These are phyloP conservation scores for Biscogniauxia marginata DNA, from an alignment of 2,329 filamentous ascomycete species.

Conservation along the genomic window DNA sequence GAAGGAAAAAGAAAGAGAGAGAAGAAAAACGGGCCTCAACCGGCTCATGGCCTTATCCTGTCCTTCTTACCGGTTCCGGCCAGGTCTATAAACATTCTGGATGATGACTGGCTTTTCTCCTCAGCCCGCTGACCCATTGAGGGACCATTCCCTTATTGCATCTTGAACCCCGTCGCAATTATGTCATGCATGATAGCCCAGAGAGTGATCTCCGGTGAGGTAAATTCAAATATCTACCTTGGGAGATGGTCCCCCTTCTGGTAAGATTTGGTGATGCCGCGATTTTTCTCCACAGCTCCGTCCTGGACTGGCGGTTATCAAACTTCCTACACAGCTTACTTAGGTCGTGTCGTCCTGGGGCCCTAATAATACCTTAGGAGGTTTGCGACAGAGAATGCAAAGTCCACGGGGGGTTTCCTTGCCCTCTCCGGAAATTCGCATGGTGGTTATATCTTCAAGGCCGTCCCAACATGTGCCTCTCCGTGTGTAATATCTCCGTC, in stretches of 20 bases:
- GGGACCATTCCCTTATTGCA: constrained; percentile 8
- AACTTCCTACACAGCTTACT: constrained; percentile 22
- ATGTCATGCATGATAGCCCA: constrained; percentile 44
- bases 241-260: constrained; percentile 12
- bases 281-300: constrained; percentile 24
- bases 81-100: not conserved
- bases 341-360: constrained; percentile 16
- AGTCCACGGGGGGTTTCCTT: constrained; percentile 11
- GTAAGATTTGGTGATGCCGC: constrained; percentile 21
- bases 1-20: not conserved
- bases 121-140: constrained; percentile 19
- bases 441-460: constrained; percentile 11
- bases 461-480: constrained; percentile 17
- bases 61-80: not conserved
- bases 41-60: not conserved
- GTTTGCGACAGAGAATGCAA: constrained; percentile 16
- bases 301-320: constrained; percentile 19
- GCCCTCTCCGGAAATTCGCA: constrained; percentile 6
- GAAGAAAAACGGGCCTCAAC: constrained; percentile 5
- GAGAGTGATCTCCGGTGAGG: constrained; percentile 32
- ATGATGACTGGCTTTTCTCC: constrained; percentile 6
- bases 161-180: constrained; percentile 36
- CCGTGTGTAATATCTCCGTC: constrained; percentile 5
- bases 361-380: constrained; percentile 13
- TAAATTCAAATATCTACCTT: constrained; percentile 22